Evolutionary conservation across 768 basidiomycete genomes (phyloP), one percentile per base, ranked within the genome.

Genomic region (Leccinum broughii): DNA sequence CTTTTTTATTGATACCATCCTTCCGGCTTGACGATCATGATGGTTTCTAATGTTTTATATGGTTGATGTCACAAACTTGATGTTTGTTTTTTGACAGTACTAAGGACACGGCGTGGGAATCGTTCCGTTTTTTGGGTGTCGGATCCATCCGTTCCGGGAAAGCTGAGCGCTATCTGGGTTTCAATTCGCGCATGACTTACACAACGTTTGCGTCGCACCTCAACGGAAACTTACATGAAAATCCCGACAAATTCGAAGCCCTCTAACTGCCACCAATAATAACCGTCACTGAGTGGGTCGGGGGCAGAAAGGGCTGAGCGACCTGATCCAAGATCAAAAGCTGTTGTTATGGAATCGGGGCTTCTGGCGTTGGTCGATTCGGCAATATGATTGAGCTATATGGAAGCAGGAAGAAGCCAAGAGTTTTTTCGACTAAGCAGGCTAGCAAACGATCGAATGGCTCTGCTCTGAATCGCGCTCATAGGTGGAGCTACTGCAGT

Each of bases 21-120:
- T 39, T 54, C 53, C 9, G 44, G 54, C 15, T 57, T 37, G 63
- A 56, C 15, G 41, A 44, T 44, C 41, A 44, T 44, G 41, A 70
- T 57, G 53, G 50, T 60, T 41, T 49, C 11, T 56, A 26, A 35
- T 63, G 34, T 58, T n/a, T 34, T 49, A 49, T 55, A 34, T 52
- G 58, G 61, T 37, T 15, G 34, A 34, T 34, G 34, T 37, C 35
- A n/a, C 39, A 17, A 17, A 41, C 39, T 41, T 41, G 39, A 41
- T 14, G 17, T 41, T 41, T 41, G 35, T 37, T 37, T 37, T 13
- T 35, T 34, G 34, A 34, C 10, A 32, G 30, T 32, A 28, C 1
- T 28, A 8, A 32, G 30, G 9, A 10, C 10, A 35, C 5, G 4
- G 34, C 34, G 34, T 35, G 34, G 13, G 34, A 35, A 35, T 35